phyloP scores from a whole-genome alignment of 2,329 filamentous ascomycete species.

The Ilyonectria robusta region DNA sequence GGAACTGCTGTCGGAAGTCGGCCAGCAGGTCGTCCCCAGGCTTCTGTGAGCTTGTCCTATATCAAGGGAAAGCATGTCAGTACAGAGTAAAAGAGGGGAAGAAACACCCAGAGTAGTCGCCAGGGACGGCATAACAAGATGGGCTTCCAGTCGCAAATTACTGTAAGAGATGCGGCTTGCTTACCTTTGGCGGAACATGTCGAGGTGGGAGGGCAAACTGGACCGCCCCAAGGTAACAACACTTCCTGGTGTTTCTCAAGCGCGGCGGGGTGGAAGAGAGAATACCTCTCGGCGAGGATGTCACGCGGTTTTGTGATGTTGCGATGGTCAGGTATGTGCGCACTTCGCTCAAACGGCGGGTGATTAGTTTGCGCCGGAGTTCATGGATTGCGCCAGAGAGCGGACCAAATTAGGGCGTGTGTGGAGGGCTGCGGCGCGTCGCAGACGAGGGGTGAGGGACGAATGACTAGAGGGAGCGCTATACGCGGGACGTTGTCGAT shows the following conservation, averaged over 20 bases:
- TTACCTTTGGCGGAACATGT: slow-evolving; percentile 51
- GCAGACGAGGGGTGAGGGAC: slow-evolving; percentile 19
- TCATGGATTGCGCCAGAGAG: slow-evolving; percentile 33
- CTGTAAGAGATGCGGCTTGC: slow-evolving; percentile 10
- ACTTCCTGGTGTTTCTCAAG: slow-evolving; percentile 29
- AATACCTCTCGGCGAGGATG: slow-evolving; percentile 20
- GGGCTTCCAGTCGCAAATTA: not conserved
- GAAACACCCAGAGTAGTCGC: not conserved
- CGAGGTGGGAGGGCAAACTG: slow-evolving; percentile 36
- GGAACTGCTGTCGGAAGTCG: slow-evolving; percentile 87
- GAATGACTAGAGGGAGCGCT: slow-evolving; percentile 34
- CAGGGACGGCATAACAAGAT: not conserved
- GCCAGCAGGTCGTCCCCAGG: slow-evolving; percentile 87
- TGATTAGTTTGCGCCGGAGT: slow-evolving; percentile 8
- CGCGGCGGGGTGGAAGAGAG: slow-evolving; percentile 18
- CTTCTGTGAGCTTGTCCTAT: slow-evolving; percentile 84
- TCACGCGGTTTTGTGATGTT: slow-evolving; percentile 20
- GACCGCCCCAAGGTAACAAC: slow-evolving; percentile 38
- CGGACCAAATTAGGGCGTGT: slow-evolving; percentile 9
- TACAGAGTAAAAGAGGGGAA: not conserved
- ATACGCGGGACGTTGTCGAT: slow-evolving; percentile 38
- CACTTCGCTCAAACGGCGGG: slow-evolving; percentile 21
- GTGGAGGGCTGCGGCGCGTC: slow-evolving; percentile 21
- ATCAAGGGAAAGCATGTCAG: slow-evolving; percentile 1
- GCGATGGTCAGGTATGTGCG: slow-evolving; percentile 28